These are phyloP conservation scores for Pseudopithomyces maydicus DNA, from an alignment of 2,329 filamentous ascomycete species.

Conservation along the genomic window DNA sequence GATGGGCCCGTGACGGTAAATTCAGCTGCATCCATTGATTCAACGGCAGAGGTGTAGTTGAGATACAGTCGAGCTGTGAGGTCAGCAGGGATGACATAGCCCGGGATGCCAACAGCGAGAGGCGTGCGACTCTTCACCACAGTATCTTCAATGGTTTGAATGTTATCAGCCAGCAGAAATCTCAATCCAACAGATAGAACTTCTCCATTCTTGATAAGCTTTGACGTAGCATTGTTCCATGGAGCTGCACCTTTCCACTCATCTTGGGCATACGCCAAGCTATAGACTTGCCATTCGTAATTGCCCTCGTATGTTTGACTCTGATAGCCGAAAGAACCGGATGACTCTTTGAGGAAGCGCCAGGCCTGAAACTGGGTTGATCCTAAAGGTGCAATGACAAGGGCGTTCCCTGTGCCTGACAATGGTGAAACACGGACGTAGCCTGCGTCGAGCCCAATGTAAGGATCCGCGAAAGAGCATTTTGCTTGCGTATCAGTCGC, in stretches of 20 bases:
- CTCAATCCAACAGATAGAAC: constrained; percentile 56
- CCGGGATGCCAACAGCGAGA: constrained; percentile 59
- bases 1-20: constrained; percentile 41
- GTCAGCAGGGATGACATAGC: constrained; percentile 59
- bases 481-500: constrained; percentile 55
- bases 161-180: constrained; percentile 55
- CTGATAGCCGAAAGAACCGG: constrained; percentile 34
- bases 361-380: constrained; percentile 61
- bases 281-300: constrained; percentile 65
- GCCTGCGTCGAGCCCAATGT: constrained; percentile 64
- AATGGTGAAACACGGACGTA: constrained; percentile 61
- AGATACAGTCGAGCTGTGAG: constrained; percentile 54
- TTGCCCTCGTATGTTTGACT: constrained; percentile 65
- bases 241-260: constrained; percentile 59
- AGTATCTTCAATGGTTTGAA: constrained; percentile 55
- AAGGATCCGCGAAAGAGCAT: constrained; percentile 64
- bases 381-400: constrained; percentile 61
- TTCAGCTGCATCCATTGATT: constrained; percentile 46
- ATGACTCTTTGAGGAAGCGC: constrained; percentile 56
- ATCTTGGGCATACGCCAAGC: constrained; percentile 59
- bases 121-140: constrained; percentile 53
- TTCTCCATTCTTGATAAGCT: constrained; percentile 51
- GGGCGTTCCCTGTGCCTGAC: constrained; percentile 57
- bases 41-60: constrained; percentile 47
- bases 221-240: constrained; percentile 62